phyloP scores from a whole-genome alignment of 179 eudicot species.

The Camellia oleifera region DNA sequence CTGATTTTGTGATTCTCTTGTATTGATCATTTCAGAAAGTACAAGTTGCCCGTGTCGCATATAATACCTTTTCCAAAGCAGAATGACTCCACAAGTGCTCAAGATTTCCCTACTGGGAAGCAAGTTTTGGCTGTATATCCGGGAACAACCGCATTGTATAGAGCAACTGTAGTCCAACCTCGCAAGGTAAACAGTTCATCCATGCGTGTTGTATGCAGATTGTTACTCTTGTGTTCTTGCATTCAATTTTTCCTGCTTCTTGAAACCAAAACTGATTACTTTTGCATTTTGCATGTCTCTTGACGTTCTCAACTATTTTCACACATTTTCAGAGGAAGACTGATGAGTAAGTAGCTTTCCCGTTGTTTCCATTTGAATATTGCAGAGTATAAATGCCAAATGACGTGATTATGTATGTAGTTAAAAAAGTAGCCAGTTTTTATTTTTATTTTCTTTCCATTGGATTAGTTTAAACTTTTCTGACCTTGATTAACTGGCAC shows the following conservation, averaged over 20 bases:
- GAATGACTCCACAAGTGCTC: slow-evolving; percentile 63
- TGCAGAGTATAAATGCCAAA: not conserved
- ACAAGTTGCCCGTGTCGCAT: slow-evolving; percentile 75
- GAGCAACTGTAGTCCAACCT: slow-evolving; percentile 84
- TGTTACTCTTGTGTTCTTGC: not conserved
- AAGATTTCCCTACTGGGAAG: slow-evolving; percentile 69
- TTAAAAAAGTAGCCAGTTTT: not conserved
- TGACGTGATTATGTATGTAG: not conserved
- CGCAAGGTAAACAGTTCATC: slow-evolving; percentile 59
- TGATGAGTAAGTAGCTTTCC: slow-evolving; percentile 78
- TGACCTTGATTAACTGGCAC: not conserved
- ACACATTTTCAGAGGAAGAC: slow-evolving; percentile 64
- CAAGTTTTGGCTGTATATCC: slow-evolving; percentile 97
- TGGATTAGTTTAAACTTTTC: not conserved
- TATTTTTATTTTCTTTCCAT: too few species aligned
- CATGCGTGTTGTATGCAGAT: not conserved
- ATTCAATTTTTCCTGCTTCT: not conserved
- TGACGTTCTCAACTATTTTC: slow-evolving; percentile 21
- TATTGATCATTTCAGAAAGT: slow-evolving; percentile 55
- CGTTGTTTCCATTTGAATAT: slow-evolving; percentile 13
- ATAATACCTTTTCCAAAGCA: slow-evolving; percentile 91
- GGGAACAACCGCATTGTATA: slow-evolving; percentile 89
- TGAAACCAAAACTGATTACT: slow-evolving; percentile 29
- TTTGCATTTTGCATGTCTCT: slow-evolving; percentile 27
- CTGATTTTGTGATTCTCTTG: not conserved